Evolutionary conservation across 192 early-diverging fungal genomes (phyloP), one percentile per base, ranked within the genome.

Genomic region (Podila verticillata): DNA sequence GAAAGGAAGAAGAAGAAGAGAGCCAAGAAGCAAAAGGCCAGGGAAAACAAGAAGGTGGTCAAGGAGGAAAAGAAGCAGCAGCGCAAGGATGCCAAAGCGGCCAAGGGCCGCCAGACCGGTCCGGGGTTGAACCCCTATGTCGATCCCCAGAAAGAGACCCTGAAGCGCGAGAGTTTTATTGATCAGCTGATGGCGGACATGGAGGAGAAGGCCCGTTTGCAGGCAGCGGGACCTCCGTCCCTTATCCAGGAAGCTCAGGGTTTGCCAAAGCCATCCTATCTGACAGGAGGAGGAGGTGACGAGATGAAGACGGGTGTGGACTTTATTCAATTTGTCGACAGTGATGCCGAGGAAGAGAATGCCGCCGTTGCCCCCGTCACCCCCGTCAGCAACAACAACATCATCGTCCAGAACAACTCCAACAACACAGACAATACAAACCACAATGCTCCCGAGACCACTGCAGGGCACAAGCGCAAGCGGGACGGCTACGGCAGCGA

Each of bases 241-340:
- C 30, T 60, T 17, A 32, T 28, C 9, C 26, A 30, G 3, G 58
- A 30, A 60, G n/a, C 9, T 54, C 51, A 54, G 22, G 51, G 22
- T n/a, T 54, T 54, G 6, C 51, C 51, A 2, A n/a, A 44, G 17
- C 10, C 39, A 44, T 44, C 39, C 15, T 44, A 3, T 68, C 59
- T 35, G 9, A 64, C 9, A 5, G 26, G 26, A 4, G 56, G 39
- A 20, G 34, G n/a, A 10, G 44, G 31, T 60, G 73, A 74, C 24
- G 73, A 35, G 7, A 22, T 75, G 35, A 65, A 69, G 47, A n/a
- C 24, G 10, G 73, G 66, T n/a, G 54, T 32, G 26, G 73, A 75
- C 47, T 75, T 75, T 69, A 69, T 75, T 22, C 61, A 51, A n/a
- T 75, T 75, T 39, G 73, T 47, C 1, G 24, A 28, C 7, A 48